A percentile compares a stretch with the other conserved stretches of the same genome.
phyloP scores from a whole-genome alignment of 352 stramenopile species.

The Globisporangium yorkense region DNA sequence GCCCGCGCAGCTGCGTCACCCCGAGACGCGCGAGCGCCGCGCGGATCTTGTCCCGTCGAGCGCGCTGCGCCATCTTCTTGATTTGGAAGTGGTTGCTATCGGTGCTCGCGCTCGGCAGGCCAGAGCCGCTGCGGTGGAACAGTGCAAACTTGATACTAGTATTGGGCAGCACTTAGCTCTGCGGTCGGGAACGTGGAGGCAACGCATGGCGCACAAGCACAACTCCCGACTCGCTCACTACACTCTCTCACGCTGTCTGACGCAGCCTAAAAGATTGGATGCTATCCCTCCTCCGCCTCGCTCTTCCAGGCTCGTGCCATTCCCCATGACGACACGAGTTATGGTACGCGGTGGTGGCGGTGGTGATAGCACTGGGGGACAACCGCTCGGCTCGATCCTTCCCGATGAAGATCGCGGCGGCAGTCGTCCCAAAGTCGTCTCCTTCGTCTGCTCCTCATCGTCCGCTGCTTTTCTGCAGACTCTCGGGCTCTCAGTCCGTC shows the following conservation, averaged over 20 bases:
- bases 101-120: too few relatives aligned
- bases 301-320: neutral
- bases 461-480: neutral
- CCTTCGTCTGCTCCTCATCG: neutral
- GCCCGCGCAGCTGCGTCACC: conserved; percentile 32
- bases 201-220: too few relatives aligned
- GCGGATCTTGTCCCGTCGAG: conserved; percentile 41
- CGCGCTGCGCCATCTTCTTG: conserved; percentile 14
- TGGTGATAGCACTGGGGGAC: neutral
- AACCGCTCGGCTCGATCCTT: neutral
- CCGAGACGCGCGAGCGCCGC: conserved; percentile 36
- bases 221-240: neutral
- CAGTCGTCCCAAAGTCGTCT: conserved; percentile 1
- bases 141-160: too few relatives aligned
- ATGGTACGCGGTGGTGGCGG: neutral
- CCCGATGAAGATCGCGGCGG: neutral
- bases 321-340: neutral
- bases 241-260: neutral
- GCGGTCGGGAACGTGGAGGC: neutral
- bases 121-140: too few relatives aligned
- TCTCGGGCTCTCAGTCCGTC: too few relatives aligned
- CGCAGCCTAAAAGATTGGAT: neutral
- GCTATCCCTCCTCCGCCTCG: too few relatives aligned
- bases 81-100: too few relatives aligned
- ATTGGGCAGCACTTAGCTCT: too few relatives aligned